phyloP scores from a whole-genome alignment of 345 rosid species.

The Heritiera fomes region DNA sequence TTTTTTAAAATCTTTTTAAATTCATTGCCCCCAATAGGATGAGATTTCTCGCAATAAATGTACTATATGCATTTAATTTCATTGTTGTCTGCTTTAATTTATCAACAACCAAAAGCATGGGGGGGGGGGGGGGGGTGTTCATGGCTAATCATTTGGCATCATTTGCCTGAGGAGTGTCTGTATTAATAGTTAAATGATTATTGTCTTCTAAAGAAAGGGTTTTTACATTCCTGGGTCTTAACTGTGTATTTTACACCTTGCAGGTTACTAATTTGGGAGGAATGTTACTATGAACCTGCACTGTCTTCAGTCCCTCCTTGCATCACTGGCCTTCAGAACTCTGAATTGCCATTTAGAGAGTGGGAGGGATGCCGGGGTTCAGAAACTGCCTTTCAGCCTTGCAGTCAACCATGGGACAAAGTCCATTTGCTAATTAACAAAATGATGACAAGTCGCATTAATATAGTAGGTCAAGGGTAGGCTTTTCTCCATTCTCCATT shows the following conservation, averaged over 20 bases:
- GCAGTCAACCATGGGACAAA: conserved; percentile 42
- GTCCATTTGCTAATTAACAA: conserved; percentile 56
- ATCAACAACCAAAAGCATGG: neutral
- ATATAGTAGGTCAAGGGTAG: conserved; percentile 87
- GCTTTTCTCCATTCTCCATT: conserved; percentile 17
- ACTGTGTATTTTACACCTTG: neutral
- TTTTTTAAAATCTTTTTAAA: neutral
- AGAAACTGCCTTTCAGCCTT: conserved; percentile 32
- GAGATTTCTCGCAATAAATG: neutral
- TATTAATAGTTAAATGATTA: neutral
- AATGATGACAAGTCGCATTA: conserved; percentile 72
- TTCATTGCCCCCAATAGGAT: neutral
- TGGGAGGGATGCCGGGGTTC: conserved; percentile 41
- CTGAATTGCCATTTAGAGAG: conserved; percentile 40
- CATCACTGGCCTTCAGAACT: conserved; percentile 32
- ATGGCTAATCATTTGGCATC: conserved; percentile 10
- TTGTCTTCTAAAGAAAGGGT: neutral
- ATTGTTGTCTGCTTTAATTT: neutral
- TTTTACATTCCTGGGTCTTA: conserved; percentile 2
- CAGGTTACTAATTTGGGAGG: conserved; percentile 97
- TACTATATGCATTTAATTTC: neutral
- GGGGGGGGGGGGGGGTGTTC: too few relatives aligned
- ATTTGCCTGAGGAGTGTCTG: neutral
- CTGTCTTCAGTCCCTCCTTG: conserved; percentile 32
- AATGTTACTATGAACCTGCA: conserved; percentile 53